Base-by-base conservation (phyloP, 2,329 filamentous ascomycete genomes). In the Colletotrichum falcatum region DNA sequence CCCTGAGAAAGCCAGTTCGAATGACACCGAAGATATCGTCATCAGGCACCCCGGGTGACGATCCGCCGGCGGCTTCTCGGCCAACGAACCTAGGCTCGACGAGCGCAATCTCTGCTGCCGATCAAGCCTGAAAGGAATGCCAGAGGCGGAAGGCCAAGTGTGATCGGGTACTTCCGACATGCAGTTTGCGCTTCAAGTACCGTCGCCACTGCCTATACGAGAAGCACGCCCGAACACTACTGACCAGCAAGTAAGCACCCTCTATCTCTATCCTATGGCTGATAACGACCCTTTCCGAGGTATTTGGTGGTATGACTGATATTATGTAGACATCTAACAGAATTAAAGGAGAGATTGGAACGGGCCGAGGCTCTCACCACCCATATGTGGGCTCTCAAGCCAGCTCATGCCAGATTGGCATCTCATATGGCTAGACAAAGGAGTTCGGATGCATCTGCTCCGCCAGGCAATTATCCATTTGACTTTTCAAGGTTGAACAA, bases 191-290 rank as follows among this genome's bases (percentile, higher is more conserved):
- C 73, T 74, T 79, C 58, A 81, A 81, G 66, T 83, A 84, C 73
- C 78, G 81, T 51, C 77, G 84, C 18, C 81, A 83, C 70, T 86
- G 84, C 70, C 76, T 85, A 8, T 86, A 86, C 66, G 84, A 86
- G 73, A 84, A 82, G 72, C 81, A 84, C 61, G 79, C 79, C n/a
- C 79, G 81, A 54, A 86, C 84, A 16, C 84, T 84, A 6, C 76
- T 86, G 70, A 86, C 84, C 6, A 78, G 84, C 53, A 85, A 81
- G 78, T 81, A 80, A 51, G 79, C 39, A 33, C 12, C 14, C 3
- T 18, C 23, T 20, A 39, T n/a, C n/a, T n/a, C n/a, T 6, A 11
- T n/a, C n/a, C n/a, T 11, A 12, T 1, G 5, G n/a, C 26, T 8
- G 65, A 12, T 33, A 46, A n/a, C 33, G 18, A 7, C 9, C 7